Evolutionary conservation across 805 yeast genomes (phyloP).

Genomic region (Starmerella powellii): DNA sequence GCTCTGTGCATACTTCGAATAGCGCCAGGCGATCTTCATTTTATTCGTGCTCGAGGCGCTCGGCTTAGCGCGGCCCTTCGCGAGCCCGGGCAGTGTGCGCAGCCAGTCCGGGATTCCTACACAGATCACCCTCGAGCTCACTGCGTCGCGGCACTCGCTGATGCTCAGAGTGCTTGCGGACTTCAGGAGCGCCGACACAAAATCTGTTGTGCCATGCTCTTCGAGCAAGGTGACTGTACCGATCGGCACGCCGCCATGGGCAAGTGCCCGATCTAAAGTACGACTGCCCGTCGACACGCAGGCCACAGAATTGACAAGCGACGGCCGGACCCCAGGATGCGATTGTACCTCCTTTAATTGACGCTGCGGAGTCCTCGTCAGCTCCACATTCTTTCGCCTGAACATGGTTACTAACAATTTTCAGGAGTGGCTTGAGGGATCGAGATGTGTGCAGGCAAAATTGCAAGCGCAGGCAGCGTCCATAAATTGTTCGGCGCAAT

Average conservation of each 20-base stretch:
- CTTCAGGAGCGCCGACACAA: conserved; percentile 56
- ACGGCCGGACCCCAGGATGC: conserved; percentile 57
- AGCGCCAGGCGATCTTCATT: conserved; percentile 90
- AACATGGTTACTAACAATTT: conserved; percentile 7
- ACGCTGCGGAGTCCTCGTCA: not conserved
- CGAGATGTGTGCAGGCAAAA: too few species aligned
- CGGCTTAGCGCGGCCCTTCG: not conserved
- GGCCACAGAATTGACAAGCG: conserved; percentile 59
- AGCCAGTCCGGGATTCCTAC: conserved; percentile 21
- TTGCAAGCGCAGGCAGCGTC: too few species aligned
- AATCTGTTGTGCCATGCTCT: conserved; percentile 83
- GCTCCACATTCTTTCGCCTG: conserved; percentile 10
- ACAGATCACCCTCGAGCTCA: conserved; percentile 15
- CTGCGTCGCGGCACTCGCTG: conserved; percentile 43
- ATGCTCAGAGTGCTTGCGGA: conserved; percentile 64
- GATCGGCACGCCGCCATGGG: conserved; percentile 76
- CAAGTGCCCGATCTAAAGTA: conserved; percentile 61
- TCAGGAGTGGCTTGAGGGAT: not conserved
- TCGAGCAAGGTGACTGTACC: conserved; percentile 61
- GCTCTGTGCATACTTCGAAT: conserved; percentile 38
- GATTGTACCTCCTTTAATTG: not conserved
- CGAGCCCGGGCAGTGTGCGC: conserved; percentile 26
- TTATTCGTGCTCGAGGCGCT: conserved; percentile 20
- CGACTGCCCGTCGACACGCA: conserved; percentile 69
- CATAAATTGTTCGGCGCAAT: too few species aligned